A percentile compares a stretch with the other conserved stretches of the same genome.
phyloP scores from a whole-genome alignment of 768 basidiomycete genomes.

The Pleurotus sapidus region DNA sequence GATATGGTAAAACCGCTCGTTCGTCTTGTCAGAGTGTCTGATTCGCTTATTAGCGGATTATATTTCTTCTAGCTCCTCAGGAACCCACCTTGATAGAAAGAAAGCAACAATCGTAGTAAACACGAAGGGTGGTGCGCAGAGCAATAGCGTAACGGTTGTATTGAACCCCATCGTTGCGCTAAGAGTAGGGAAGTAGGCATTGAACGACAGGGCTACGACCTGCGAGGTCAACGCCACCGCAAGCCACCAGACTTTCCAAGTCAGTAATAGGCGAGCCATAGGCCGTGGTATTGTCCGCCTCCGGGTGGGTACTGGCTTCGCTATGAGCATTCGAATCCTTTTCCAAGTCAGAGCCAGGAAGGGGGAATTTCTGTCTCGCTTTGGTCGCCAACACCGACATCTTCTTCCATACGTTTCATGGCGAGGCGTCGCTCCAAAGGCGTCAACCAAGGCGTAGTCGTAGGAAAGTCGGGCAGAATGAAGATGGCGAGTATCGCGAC shows the following conservation, averaged over 20 bases:
- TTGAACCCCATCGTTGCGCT: constrained; percentile 68
- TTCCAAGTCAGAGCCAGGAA: neutral
- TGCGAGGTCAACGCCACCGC: constrained; percentile 58
- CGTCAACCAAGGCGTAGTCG: constrained; percentile 62
- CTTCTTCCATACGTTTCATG: constrained; percentile 63
- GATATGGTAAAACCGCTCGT: constrained; percentile 78
- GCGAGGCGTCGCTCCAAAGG: constrained; percentile 60
- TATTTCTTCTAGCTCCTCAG: neutral
- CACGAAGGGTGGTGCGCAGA: constrained; percentile 82
- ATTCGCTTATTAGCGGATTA: constrained; percentile 5
- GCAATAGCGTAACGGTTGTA: constrained; percentile 60
- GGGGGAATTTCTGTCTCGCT: constrained; percentile 30
- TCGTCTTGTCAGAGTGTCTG: constrained; percentile 73
- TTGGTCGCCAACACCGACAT: constrained; percentile 52
- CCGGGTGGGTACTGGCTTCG: constrained; percentile 18
- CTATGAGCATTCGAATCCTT: neutral
- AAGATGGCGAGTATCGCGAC: constrained; percentile 55
- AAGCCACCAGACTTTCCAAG: constrained; percentile 85
- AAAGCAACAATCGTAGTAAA: constrained; percentile 65
- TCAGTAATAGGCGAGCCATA: constrained; percentile 67
- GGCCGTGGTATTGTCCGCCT: constrained; percentile 34
- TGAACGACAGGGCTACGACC: constrained; percentile 68
- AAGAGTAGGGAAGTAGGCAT: constrained; percentile 79
- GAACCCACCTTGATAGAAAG: constrained; percentile 41
- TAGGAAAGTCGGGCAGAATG: constrained; percentile 81